A percentile compares a stretch with the other conserved stretches of the same genome.
phyloP scores from a whole-genome alignment of 164 flowering plant species.

The Liquidambar formosana region DNA sequence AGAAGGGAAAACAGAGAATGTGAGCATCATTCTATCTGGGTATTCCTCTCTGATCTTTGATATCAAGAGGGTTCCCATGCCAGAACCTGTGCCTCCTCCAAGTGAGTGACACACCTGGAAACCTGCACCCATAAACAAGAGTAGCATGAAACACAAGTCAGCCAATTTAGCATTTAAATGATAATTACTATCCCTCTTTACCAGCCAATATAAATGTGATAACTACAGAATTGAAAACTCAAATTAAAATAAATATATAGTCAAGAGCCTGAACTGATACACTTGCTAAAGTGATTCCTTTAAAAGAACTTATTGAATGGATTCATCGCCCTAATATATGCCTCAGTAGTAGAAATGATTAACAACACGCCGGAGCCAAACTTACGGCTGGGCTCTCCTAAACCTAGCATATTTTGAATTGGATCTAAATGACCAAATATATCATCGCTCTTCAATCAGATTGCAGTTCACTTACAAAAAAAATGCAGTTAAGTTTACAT shows the following conservation, averaged over 20 bases:
- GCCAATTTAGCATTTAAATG: not conserved
- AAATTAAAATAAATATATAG: not conserved
- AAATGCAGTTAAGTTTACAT: too few relatives aligned
- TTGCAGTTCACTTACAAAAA: too few relatives aligned
- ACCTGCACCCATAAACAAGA: conserved; percentile 40
- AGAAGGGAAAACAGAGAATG: conserved; percentile 77
- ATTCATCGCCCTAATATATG: not conserved
- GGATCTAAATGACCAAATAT: too few relatives aligned
- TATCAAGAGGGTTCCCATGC: conserved; percentile 82
- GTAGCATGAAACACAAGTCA: not conserved
- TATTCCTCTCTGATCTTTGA: conserved; percentile 81
- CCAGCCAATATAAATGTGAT: not conserved
- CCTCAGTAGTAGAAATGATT: not conserved
- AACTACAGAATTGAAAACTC: not conserved
- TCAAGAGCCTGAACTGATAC: not conserved
- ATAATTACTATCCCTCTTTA: not conserved
- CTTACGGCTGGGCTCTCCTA: not conserved
- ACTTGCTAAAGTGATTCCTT: not conserved
- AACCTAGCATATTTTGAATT: not conserved
- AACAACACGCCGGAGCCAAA: not conserved
- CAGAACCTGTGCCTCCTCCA: conserved; percentile 88
- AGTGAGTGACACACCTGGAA: conserved; percentile 87
- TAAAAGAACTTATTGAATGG: not conserved
- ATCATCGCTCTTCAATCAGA: too few relatives aligned
- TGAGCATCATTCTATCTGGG: conserved; percentile 73